Evolutionary conservation across 2,329 filamentous ascomycete genomes (phyloP), one percentile per base, ranked within the genome.

Genomic region (Elsinoe ampelina): DNA sequence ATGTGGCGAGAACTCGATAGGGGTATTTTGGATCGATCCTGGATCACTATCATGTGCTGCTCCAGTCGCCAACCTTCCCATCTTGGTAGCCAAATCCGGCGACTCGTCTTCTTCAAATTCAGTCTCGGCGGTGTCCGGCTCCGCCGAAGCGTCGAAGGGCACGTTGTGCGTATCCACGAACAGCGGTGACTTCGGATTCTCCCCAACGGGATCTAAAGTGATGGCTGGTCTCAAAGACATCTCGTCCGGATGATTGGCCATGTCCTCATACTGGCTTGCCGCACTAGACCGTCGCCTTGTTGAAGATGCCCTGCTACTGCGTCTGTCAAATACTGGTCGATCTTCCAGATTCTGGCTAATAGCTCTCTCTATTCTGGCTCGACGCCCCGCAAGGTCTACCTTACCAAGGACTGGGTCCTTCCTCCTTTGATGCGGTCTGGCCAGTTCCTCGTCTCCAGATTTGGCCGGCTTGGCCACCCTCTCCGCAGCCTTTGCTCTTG

Each of bases 321-420:
- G 72, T 64, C 45, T 62, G 58, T 66, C 63, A 32, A 48, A 56
- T 6, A 48, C 54, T n/a, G 52, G 38, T 15, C 75, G 86, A 66
- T 89, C 86, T 61, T 85, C 81, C 48, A 93, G 83, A n/a, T 86
- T 89, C 67, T 87, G 88, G 63, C 83, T 91, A 69, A 95, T 92
- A 12, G 89, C 89, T 57, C 89, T 82, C 63, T 91, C 86, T 64
- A 95, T 95, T 59, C 84, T 83, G 66, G 89, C 85, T 63, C 90
- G 80, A 52, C 89, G 81, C 62, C 88, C 87, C 59, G 86, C 89
- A 67, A 95, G 93, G 70, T 95, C 88, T 54, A 95, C 87, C 59
- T 86, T 85, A 1, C 85, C 85, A 58, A 91, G 64, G 64, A 82
- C 79, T n/a, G 79, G 79, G 34, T 80, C 75, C 61, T 72, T 75